These are phyloP conservation scores for Astragalus membranaceus DNA, from an alignment of 306 rosid species.

Conservation along the genomic window DNA sequence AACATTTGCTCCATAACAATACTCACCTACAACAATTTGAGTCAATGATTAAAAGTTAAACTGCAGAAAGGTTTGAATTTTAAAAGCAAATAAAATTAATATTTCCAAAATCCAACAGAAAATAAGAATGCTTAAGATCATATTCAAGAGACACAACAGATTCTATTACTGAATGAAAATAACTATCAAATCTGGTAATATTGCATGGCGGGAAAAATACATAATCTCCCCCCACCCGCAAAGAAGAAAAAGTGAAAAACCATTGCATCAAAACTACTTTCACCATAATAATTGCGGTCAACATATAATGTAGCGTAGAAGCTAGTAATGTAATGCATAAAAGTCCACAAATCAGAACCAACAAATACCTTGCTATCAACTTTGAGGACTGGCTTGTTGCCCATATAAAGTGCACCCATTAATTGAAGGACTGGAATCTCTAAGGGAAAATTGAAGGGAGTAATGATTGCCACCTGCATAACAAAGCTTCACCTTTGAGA, in stretches of 20 bases:
- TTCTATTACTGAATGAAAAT: neutral
- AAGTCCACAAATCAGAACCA: conserved; percentile 5
- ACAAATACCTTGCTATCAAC: conserved; percentile 88
- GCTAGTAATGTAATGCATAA: no score
- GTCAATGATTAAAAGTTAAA: neutral
- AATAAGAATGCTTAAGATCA: neutral
- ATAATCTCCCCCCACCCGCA: conserved; percentile 1
- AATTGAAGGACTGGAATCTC: conserved; percentile 97
- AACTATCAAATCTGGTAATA: neutral
- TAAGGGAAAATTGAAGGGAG: conserved; percentile 94
- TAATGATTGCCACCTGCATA: conserved; percentile 82
- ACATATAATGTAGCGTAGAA: neutral
- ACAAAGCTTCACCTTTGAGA: neutral
- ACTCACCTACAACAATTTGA: conserved; percentile 59
- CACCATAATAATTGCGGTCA: neutral
- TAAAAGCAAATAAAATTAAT: neutral
- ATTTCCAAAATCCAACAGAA: neutral
- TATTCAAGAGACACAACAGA: neutral
- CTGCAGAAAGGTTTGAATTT: neutral
- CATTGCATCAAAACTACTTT: neutral
- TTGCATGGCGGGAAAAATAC: neutral
- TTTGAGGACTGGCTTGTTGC: conserved; percentile 92
- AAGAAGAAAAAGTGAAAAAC: neutral
- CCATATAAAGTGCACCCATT: conserved; percentile 99
- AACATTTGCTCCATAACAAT: conserved; percentile 96